These are phyloP conservation scores for Neolentinus lepideus DNA, from an alignment of 1,284 basidiomycete genomes.

Conservation along the genomic window DNA sequence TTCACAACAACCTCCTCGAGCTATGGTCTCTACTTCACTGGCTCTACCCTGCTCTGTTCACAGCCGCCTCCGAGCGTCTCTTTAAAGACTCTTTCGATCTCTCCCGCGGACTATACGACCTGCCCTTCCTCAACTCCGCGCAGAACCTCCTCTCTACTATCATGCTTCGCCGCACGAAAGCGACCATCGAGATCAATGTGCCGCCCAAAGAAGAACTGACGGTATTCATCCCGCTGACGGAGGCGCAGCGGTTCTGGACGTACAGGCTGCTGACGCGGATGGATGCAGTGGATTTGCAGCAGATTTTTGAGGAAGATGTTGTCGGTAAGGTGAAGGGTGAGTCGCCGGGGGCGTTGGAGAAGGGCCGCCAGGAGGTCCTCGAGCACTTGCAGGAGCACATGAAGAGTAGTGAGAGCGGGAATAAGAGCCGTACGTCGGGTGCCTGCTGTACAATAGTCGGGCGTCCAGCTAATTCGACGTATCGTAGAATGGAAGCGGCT, in stretches of 20 bases:
- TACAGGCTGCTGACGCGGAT: conserved; percentile 46
- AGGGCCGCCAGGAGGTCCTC: conserved; percentile 33
- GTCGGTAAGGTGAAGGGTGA: conserved; percentile 13
- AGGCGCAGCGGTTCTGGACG: conserved; percentile 57
- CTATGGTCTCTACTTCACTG: conserved; percentile 50
- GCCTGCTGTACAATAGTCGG: background rate
- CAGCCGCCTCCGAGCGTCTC: conserved; percentile 31
- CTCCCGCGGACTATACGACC: conserved; percentile 37
- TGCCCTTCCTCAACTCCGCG: conserved; percentile 39
- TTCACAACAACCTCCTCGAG: conserved; percentile 59
- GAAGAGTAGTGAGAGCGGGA: conserved; percentile 17
- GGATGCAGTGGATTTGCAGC: conserved; percentile 37
- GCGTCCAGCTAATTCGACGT: conserved; percentile 3
- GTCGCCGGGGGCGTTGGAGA: conserved; percentile 21
- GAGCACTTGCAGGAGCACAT: conserved; percentile 26
- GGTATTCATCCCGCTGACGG: conserved; percentile 48
- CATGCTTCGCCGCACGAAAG: conserved; percentile 58
- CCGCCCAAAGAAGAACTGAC: conserved; percentile 52
- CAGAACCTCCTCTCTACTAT: conserved; percentile 40
- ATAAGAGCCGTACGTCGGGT: conserved; percentile 23
- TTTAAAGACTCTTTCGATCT: conserved; percentile 52
- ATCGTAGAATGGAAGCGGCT: conserved; percentile 42
- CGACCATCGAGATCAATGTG: conserved; percentile 38
- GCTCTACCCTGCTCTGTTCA: conserved; percentile 50
- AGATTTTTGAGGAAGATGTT: conserved; percentile 32